Evolutionary conservation across 495 filamentous ascomycete species (phyloP).

Genomic region (Achaetomiella virescens): DNA sequence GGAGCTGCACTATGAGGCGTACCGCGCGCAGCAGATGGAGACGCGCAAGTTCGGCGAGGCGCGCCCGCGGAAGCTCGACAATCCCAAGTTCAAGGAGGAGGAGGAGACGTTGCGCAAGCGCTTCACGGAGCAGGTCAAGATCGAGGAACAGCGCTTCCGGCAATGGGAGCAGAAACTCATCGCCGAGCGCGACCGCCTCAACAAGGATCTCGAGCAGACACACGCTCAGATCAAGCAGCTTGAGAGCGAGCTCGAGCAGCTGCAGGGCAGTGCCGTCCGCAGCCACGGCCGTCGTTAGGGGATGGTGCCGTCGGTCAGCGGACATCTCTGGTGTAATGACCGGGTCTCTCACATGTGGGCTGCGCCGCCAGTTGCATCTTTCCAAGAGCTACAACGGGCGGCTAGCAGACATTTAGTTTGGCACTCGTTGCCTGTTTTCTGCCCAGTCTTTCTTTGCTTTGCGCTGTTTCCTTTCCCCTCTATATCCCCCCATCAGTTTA

Average conservation of each 20-base stretch:
- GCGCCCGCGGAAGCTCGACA: constrained; percentile 93
- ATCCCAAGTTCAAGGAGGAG: constrained; percentile 99
- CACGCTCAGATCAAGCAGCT: constrained; percentile 96
- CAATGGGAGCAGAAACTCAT: constrained; percentile 99
- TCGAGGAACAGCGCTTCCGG: constrained; percentile 97
- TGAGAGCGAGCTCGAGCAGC: constrained; percentile 83
- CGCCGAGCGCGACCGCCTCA: constrained; percentile 91
- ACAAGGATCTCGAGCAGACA: constrained; percentile 97
- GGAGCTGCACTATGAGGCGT: constrained; percentile 97
- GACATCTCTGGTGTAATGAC: not conserved
- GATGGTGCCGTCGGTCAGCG: not conserved
- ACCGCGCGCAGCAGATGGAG: constrained; percentile 99
- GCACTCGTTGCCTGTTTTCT: too few species aligned
- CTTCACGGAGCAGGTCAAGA: constrained; percentile 99
- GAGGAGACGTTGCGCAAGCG: constrained; percentile 96
- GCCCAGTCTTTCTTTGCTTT: not conserved
- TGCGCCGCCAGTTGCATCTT: not conserved
- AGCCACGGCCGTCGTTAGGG: constrained; percentile 91
- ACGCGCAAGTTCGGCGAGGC: constrained; percentile 98
- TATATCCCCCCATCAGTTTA: not conserved
- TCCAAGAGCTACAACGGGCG: not conserved
- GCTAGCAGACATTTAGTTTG: too few species aligned
- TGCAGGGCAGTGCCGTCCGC: constrained; percentile 88
- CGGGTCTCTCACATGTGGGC: not conserved
- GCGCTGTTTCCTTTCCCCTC: not conserved